These are phyloP conservation scores for Acanthamoeba lenticulata DNA, from an alignment of 208 protist genomes.

Conservation along the genomic window DNA sequence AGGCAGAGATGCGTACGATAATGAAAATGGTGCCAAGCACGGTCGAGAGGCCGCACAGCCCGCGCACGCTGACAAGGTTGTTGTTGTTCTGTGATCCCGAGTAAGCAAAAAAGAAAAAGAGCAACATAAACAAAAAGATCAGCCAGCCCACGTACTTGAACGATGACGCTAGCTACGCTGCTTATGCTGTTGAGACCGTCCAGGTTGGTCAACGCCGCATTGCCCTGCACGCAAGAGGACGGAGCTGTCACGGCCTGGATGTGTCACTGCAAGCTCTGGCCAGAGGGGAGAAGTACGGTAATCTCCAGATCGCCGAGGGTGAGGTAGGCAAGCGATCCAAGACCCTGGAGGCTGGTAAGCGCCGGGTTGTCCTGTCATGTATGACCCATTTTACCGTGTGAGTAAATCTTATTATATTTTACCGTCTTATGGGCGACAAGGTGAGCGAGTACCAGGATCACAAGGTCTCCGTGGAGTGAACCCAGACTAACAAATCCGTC, in stretches of 20 bases:
- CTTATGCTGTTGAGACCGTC: neutral
- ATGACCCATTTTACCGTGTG: neutral
- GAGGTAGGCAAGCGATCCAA: neutral
- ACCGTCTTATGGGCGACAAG: too few species aligned
- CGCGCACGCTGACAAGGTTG: neutral
- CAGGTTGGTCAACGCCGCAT: neutral
- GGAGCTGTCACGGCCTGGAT: neutral
- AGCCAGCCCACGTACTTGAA: neutral
- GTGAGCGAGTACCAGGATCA: neutral
- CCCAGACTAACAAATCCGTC: neutral
- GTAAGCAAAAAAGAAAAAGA: neutral
- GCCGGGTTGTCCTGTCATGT: neutral
- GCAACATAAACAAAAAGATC: neutral
- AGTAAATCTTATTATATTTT: too few species aligned
- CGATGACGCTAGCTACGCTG: neutral
- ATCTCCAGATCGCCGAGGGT: neutral
- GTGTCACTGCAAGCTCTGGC: too few species aligned
- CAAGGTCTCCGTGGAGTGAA: neutral
- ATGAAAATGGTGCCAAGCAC: neutral
- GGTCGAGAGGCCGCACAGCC: neutral
- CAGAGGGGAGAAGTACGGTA: neutral
- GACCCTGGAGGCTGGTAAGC: neutral
- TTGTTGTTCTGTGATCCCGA: neutral
- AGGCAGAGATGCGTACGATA: neutral
- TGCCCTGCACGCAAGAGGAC: neutral